Evolutionary conservation across 805 yeast species (phyloP).

Genomic region (Saccharomycopsis sp.): DNA sequence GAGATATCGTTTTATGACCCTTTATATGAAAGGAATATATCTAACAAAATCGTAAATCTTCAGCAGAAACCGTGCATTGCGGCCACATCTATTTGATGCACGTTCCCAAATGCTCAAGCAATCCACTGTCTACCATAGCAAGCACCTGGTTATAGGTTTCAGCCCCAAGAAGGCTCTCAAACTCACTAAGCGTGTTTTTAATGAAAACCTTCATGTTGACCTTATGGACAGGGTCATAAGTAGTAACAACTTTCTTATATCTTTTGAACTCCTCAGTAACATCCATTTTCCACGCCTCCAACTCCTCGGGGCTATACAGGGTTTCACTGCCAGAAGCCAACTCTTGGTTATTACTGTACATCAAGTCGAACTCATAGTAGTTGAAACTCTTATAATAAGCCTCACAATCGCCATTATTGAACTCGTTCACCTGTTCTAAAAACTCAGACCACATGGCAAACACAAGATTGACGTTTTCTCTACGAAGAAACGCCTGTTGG

Average conservation of each 20-base stretch:
- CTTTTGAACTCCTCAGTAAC: constrained; percentile 39
- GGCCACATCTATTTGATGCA: neutral
- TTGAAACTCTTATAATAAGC: constrained; percentile 40
- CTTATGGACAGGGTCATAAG: constrained; percentile 47
- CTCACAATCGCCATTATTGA: constrained; percentile 46
- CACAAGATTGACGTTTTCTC: constrained; percentile 20
- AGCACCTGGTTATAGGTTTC: constrained; percentile 33
- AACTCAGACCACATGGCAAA: constrained; percentile 44
- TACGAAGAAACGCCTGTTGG: constrained; percentile 27
- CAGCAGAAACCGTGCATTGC: no score
- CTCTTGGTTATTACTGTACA: constrained; percentile 24
- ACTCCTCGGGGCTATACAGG: constrained; percentile 22
- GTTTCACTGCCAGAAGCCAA: constrained; percentile 24
- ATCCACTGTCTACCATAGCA: constrained; percentile 26
- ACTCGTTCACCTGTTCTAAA: constrained; percentile 72
- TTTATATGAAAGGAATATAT: no score
- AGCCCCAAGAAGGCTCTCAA: constrained; percentile 27
- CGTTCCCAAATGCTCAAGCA: constrained; percentile 28
- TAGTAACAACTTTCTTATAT: constrained; percentile 32
- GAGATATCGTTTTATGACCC: no score
- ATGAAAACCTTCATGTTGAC: constrained; percentile 44
- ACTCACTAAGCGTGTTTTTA: constrained; percentile 26
- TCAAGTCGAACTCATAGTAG: constrained; percentile 31
- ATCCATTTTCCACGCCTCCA: constrained; percentile 26
- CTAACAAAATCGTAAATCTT: no score